phyloP scores from a whole-genome alignment of 352 stramenopile species.

The Pythium apleroticum region DNA sequence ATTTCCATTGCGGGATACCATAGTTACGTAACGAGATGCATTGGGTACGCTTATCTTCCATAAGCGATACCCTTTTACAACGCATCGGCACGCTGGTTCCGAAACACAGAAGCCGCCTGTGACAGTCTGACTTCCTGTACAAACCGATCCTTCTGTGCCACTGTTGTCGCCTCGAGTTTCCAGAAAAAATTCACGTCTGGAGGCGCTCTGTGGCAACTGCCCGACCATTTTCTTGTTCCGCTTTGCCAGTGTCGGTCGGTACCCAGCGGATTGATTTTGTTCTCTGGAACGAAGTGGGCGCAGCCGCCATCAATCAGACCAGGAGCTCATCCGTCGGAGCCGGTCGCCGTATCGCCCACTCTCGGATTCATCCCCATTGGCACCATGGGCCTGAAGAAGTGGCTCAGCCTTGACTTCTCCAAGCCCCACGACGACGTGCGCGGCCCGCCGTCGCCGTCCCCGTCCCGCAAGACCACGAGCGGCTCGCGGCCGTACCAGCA shows the following conservation, averaged over 20 bases:
- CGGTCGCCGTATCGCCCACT: not conserved
- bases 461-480: constrained; percentile 20
- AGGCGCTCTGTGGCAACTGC: constrained; percentile 4
- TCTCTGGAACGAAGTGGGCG: not conserved
- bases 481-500: constrained; percentile 10
- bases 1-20: not conserved
- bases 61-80: not conserved
- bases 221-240: not conserved
- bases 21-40: not conserved
- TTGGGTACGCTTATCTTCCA: not conserved
- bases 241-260: not conserved
- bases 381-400: constrained; percentile 66
- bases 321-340: not conserved
- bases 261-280: constrained; percentile 6
- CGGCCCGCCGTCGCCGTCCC: constrained; percentile 13
- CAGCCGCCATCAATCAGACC: not conserved
- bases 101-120: not conserved
- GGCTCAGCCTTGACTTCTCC: constrained; percentile 52
- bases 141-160: not conserved
- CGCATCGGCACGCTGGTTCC: not conserved
- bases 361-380: not conserved
- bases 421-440: constrained; percentile 13
- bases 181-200: not conserved
- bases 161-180: not conserved
- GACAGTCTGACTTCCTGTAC: not conserved